A percentile compares a stretch with the other conserved stretches of the same genome.
Conservation (phyloP, 176 grass and related monocot species). For the Calamus simplicifolius region DNA sequence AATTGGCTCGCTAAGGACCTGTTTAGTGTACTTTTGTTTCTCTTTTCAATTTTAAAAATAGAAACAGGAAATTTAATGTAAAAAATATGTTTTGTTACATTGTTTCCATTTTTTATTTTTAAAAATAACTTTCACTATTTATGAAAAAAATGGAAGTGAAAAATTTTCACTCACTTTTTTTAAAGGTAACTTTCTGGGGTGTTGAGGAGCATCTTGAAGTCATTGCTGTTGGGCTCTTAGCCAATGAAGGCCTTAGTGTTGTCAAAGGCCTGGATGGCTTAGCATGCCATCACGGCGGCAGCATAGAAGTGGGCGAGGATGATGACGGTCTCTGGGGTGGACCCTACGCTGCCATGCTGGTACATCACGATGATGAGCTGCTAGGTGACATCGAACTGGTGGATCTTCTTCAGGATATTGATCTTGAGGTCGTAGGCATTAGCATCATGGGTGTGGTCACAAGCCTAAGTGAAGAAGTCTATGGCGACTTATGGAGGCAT, state of each 20-base stretch:
- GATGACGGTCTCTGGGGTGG: constrained; percentile 51
- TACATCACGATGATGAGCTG: constrained; percentile 59
- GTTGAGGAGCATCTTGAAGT: constrained; percentile 74
- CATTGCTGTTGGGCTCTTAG: constrained; percentile 48
- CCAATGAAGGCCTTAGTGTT: constrained; percentile 91
- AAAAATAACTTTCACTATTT: too few species aligned
- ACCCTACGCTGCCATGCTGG: constrained; percentile 29
- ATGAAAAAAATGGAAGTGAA: too few species aligned
- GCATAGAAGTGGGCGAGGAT: constrained; percentile 56
- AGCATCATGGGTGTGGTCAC: constrained; percentile 16
- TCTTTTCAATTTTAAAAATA: too few species aligned
- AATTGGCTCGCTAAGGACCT: too few species aligned
- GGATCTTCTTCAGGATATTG: constrained; percentile 41
- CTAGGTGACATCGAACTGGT: constrained; percentile 73
- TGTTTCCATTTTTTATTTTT: too few species aligned
- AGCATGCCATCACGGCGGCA: constrained; percentile 60
- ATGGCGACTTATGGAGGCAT: constrained; percentile 67
- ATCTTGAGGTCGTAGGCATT: constrained; percentile 61
- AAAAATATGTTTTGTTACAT: too few species aligned
- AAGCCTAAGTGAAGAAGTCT: constrained; percentile 53
- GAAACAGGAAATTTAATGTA: too few species aligned
- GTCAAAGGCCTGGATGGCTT: constrained; percentile 69
- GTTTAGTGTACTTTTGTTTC: too few species aligned
- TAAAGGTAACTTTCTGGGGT: constrained; percentile 8
- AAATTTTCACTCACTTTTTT: too few species aligned